Evolutionary conservation across 805 yeast genomes (phyloP).

Genomic region (Candida tallmaniae): DNA sequence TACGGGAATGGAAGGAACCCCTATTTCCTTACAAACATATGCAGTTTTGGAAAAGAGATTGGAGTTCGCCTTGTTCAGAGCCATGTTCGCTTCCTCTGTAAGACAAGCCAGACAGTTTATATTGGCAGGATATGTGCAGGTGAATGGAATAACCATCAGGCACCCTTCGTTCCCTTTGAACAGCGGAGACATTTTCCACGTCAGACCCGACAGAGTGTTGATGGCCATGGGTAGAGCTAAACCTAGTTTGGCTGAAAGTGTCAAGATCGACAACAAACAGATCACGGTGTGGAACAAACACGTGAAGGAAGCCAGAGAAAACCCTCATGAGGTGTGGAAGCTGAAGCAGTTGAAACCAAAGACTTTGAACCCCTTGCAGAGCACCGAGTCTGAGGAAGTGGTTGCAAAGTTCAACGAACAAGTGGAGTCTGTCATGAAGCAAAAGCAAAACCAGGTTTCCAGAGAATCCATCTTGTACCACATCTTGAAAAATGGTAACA

Average conservation of each 20-base stretch:
- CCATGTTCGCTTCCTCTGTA: constrained; percentile 88
- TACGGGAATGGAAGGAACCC: constrained; percentile 55
- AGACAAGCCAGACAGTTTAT: constrained; percentile 93
- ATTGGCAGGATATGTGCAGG: constrained; percentile 73
- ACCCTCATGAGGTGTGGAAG: constrained; percentile 57
- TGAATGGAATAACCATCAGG: constrained; percentile 74
- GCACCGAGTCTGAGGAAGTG: constrained; percentile 11
- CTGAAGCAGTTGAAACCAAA: constrained; percentile 39
- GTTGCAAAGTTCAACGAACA: constrained; percentile 30
- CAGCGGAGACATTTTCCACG: constrained; percentile 85
- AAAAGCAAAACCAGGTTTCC: constrained; percentile 35
- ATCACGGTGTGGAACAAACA: constrained; percentile 71
- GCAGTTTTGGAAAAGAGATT: constrained; percentile 85
- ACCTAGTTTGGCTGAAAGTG: constrained; percentile 67
- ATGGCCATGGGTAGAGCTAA: constrained; percentile 80
- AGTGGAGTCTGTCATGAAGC: constrained; percentile 41
- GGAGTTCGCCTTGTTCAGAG: constrained; percentile 85
- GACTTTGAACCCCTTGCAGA: constrained; percentile 27
- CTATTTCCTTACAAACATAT: constrained; percentile 82
- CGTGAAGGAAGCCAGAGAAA: constrained; percentile 52
- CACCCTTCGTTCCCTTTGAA: constrained; percentile 75
- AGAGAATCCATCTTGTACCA: constrained; percentile 44
- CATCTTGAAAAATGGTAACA: constrained; percentile 32
- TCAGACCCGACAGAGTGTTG: constrained; percentile 80
- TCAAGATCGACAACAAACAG: constrained; percentile 68